Evolutionary conservation across 1,284 basidiomycete species (phyloP), one percentile per base, ranked within the genome.

Genomic region (Ceratobasidium theobromae): DNA sequence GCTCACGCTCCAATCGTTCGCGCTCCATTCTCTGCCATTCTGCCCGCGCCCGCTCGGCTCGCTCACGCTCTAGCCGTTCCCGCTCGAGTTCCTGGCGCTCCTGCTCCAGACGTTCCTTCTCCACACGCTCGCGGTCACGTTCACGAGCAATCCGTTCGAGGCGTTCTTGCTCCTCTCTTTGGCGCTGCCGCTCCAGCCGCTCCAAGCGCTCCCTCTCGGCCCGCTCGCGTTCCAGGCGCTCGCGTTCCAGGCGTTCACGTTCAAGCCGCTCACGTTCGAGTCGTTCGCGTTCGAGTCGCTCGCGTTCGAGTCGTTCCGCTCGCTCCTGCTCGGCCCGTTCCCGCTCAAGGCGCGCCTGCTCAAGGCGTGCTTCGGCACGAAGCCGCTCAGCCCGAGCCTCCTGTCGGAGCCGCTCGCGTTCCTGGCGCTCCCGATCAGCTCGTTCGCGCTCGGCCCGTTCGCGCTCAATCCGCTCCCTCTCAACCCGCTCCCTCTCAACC

Each of bases 81-180:
- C 38, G 58, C 23, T 64, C 58, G 12, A 35, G 58, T 38, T 64
- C 58, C 21, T 35, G 25, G 25, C 48, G 58, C 25, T 64, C 58
- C 5, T 38, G 48, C 16, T 64, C 58, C 46, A 52, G 48, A 9
- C 58, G 58, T n/a, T 64, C 58, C 28, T 52, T 64, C 27, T 64
- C 58, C 35, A 64, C 32, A 18, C 46, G 58, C 18, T 64, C 58
- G 23, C 21, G 48, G 8, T 64, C 58, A 1, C 35, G 58, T 48
- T 64, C 58, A n/a, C 58, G 58, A 41, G 58, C 58, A 11, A 51
- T 43, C 18, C 58, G 58, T 11, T 64, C 58, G 35, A 40, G 23
- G 28, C 58, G 58, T 25, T 64, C 58, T n/a, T 49, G 58, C 35
- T 64, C 58, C 14, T 64, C 58, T 18, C 28, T 51, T 35, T 64